Conservation (phyloP, 2,329 filamentous ascomycete genomes). For the Aspergillus melleus region DNA sequence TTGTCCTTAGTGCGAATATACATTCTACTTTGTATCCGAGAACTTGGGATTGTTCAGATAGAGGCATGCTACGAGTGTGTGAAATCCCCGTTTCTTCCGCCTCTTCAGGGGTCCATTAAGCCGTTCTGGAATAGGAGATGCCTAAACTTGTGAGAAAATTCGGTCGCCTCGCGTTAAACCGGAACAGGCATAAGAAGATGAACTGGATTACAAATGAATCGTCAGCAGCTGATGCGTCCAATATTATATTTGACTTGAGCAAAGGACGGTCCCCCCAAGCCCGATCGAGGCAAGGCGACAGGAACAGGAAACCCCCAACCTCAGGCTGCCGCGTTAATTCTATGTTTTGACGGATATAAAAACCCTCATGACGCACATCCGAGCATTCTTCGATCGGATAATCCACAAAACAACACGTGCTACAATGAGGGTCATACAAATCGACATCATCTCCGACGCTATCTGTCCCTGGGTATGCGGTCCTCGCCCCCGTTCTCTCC, state of each 20-base stretch:
- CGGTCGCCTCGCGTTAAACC: background rate
- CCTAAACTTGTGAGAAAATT: background rate
- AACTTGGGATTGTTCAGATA: no score
- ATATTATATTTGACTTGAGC: background rate
- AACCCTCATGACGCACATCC: background rate
- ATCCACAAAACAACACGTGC: background rate
- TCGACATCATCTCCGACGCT: slow-evolving; percentile 32
- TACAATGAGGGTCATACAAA: slow-evolving; percentile 15
- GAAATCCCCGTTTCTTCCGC: no score
- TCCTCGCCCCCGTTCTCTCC: background rate
- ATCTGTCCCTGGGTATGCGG: slow-evolving; percentile 29
- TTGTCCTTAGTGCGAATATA: background rate
- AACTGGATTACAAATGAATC: background rate
- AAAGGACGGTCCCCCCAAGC: no score
- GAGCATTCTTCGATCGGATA: background rate
- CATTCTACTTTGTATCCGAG: no score
- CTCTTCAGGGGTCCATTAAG: no score
- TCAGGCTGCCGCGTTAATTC: background rate
- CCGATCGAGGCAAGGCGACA: no score
- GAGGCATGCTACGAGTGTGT: no score
- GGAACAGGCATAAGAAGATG: background rate
- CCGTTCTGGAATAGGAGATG: no score
- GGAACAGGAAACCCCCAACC: no score
- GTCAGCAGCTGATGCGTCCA: background rate
- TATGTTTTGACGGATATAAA: background rate